Conservation (phyloP, 2,329 filamentous ascomycete species). For the Herpomyces periplanetae region DNA sequence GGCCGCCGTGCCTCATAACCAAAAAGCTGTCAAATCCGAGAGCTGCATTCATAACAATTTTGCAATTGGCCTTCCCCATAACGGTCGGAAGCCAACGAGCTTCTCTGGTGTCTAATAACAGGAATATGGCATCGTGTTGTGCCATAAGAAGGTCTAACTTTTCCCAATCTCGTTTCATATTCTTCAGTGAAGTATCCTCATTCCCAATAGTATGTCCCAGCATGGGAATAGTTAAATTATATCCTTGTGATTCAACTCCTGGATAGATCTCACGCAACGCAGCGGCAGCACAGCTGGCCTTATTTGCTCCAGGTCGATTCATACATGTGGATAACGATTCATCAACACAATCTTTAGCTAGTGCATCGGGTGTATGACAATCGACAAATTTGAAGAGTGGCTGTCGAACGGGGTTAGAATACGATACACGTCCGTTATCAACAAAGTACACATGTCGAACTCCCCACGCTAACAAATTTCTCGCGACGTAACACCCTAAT, state of each 20-base stretch:
- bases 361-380: constrained; percentile 42
- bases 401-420: constrained; percentile 80
- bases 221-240: constrained; percentile 69
- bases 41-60: constrained; percentile 86
- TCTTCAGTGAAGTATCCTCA: too few relatives aligned
- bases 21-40: constrained; percentile 88
- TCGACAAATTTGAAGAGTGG: constrained; percentile 68
- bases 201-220: constrained; percentile 57
- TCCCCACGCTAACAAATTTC: constrained; percentile 77
- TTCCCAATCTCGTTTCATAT: constrained; percentile 30
- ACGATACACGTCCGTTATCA: constrained; percentile 69
- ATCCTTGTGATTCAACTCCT: constrained; percentile 39
- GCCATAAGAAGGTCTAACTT: constrained; percentile 32
- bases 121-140: constrained; percentile 58
- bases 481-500: constrained; percentile 62
- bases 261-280: constrained; percentile 58
- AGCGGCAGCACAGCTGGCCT: constrained; percentile 41
- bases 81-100: constrained; percentile 80
- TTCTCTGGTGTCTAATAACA: constrained; percentile 89
- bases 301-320: constrained; percentile 47
- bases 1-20: constrained; percentile 83
- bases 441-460: constrained; percentile 81
- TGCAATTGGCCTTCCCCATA: constrained; percentile 66
- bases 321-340: too few relatives aligned
- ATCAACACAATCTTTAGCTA: too few relatives aligned